Conservation (phyloP, 257 asterid genomes). For the Gardenia jasminoides region DNA sequence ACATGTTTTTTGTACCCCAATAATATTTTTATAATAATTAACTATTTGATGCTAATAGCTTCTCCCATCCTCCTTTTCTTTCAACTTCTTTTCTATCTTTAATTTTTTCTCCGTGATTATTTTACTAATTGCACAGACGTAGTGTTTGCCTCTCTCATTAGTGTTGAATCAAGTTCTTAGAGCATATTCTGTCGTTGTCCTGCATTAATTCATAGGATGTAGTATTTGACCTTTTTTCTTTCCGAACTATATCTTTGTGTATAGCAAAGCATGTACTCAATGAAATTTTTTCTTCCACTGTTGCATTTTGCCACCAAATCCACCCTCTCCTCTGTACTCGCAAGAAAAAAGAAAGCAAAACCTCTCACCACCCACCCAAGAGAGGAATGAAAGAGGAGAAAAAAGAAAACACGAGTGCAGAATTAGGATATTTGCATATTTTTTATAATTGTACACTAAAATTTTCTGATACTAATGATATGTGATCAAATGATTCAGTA, state of each 20-base stretch:
- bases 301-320: not conserved
- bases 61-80: no score
- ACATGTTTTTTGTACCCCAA: not conserved
- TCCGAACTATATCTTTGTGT: not conserved
- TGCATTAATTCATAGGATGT: not conserved
- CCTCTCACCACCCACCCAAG: not conserved
- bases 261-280: not conserved
- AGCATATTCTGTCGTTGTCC: not conserved
- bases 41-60: not conserved
- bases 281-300: not conserved
- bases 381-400: not conserved
- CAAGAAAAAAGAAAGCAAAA: not conserved
- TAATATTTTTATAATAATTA: not conserved
- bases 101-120: not conserved
- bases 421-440: not conserved
- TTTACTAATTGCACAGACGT: not conserved
- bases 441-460: not conserved
- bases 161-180: not conserved
- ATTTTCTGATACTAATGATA: not conserved
- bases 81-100: not conserved
- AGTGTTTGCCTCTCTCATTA: not conserved
- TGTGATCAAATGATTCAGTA: slow-evolving; percentile 49
- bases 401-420: not conserved
- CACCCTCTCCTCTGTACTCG: not conserved
- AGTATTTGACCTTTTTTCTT: no score